phyloP scores from a whole-genome alignment of 768 basidiomycete genomes.

The Boletales sp. region DNA sequence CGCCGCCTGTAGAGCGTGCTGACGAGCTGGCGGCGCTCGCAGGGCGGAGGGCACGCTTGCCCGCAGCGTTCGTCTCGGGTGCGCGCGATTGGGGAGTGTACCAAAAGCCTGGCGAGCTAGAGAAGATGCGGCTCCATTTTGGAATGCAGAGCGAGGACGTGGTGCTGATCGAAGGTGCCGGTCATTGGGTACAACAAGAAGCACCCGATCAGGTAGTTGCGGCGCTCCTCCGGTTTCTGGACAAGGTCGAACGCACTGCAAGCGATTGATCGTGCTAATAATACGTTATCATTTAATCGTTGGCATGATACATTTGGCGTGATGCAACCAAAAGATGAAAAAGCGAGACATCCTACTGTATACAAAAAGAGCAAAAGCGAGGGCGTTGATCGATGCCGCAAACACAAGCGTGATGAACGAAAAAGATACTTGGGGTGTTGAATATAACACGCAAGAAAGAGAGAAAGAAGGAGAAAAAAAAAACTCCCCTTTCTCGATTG shows the following conservation, averaged over 20 bases:
- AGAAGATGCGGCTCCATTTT: constrained; percentile 36
- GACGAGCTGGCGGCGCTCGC: constrained; percentile 44
- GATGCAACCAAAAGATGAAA: constrained; percentile 12
- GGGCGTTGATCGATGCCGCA: constrained; percentile 5
- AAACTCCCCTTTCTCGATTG: constrained; percentile 1
- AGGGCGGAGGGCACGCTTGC: constrained; percentile 44
- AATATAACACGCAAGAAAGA: constrained; percentile 4
- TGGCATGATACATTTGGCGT: constrained; percentile 23
- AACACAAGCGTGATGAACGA: background rate
- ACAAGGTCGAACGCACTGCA: constrained; percentile 12
- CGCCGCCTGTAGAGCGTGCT: constrained; percentile 33
- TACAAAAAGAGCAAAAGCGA: constrained; percentile 20
- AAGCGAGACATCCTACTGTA: constrained; percentile 17
- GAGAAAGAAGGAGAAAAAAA: background rate
- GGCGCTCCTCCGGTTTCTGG: constrained; percentile 41
- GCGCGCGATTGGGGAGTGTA: constrained; percentile 59
- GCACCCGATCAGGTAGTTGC: constrained; percentile 40
- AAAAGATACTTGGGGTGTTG: background rate
- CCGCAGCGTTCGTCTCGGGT: constrained; percentile 57
- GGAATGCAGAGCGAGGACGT: constrained; percentile 43
- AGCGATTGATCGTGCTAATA: constrained; percentile 10
- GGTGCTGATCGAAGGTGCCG: constrained; percentile 52
- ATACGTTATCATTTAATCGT: constrained; percentile 15
- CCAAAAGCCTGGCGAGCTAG: constrained; percentile 46
- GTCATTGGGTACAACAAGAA: constrained; percentile 67